Evolutionary conservation across 2,329 filamentous ascomycete species (phyloP).

Genomic region (Talaromyces amestolkiae): DNA sequence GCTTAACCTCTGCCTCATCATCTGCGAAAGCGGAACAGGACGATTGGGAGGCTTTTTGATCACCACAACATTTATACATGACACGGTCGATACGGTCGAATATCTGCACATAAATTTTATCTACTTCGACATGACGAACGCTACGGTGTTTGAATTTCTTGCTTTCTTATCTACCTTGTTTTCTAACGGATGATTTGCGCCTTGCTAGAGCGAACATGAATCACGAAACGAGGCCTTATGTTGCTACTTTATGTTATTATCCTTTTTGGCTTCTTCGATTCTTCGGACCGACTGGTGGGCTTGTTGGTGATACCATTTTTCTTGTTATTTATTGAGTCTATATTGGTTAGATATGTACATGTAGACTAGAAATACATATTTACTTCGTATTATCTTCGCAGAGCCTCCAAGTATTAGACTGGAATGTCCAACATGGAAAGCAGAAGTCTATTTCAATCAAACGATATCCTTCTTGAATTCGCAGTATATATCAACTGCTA

Average conservation of each 20-base stretch:
- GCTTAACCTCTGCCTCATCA: constrained; percentile 55
- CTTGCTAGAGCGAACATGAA: constrained; percentile 10
- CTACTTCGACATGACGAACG: constrained; percentile 6
- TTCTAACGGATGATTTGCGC: constrained; percentile 15
- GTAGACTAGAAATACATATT: neutral
- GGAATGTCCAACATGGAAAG: neutral
- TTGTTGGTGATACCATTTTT: neutral
- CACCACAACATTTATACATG: neutral
- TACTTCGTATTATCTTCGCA: neutral
- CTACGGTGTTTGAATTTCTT: neutral
- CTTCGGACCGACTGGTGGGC: neutral
- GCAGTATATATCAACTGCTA: neutral
- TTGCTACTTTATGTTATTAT: neutral
- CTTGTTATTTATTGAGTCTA: neutral
- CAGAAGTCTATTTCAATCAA: neutral
- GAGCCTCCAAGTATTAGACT: neutral
- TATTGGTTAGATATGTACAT: neutral
- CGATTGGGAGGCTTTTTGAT: constrained; percentile 19
- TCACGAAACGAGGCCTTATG: constrained; percentile 16
- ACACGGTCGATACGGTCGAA: neutral
- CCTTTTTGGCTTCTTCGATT: neutral
- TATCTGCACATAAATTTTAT: neutral
- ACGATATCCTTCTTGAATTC: neutral
- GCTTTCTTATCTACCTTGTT: neutral
- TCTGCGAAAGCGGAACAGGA: constrained; percentile 15